Percentiles rank a stretch among this genome's conserved stretches.
These are phyloP conservation scores for Mangifera indica DNA, from an alignment of 345 rosid species.

Conservation along the genomic window DNA sequence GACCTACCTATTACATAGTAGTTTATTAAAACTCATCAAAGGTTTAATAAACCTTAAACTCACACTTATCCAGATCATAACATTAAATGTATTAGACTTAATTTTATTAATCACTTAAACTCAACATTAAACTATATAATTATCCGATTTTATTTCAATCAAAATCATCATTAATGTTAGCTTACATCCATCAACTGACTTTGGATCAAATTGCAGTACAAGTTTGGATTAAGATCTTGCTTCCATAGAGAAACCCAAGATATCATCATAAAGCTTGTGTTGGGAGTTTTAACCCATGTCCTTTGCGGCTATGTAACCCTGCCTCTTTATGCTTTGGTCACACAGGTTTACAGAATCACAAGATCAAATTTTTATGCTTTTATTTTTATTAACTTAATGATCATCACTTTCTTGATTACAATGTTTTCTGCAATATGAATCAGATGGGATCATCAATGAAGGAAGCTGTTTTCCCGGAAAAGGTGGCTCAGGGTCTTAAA, in stretches of 20 bases:
- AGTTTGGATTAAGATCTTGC: slow-evolving; percentile 59
- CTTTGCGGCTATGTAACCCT: slow-evolving; percentile 62
- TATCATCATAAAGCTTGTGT: slow-evolving; percentile 42
- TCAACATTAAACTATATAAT: no score
- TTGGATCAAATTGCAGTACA: slow-evolving; percentile 38
- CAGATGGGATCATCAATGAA: slow-evolving; percentile 69
- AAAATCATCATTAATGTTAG: no score
- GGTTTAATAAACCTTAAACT: no score
- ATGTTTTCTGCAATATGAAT: background rate
- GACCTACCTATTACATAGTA: no score
- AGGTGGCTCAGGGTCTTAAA: slow-evolving; percentile 40
- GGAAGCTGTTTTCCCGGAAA: slow-evolving; percentile 41
- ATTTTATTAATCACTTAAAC: no score
- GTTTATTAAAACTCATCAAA: no score
- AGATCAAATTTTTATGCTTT: background rate
- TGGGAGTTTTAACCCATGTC: slow-evolving; percentile 47
- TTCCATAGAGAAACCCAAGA: slow-evolving; percentile 44
- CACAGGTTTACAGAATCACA: slow-evolving; percentile 35
- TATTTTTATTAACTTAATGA: background rate
- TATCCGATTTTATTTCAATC: no score
- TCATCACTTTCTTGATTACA: background rate
- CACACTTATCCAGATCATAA: no score
- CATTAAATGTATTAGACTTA: no score
- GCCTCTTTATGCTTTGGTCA: slow-evolving; percentile 65
- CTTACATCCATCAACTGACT: background rate